Conservation (phyloP, 2,329 filamentous ascomycete species). For the Trichoderma sp. region DNA sequence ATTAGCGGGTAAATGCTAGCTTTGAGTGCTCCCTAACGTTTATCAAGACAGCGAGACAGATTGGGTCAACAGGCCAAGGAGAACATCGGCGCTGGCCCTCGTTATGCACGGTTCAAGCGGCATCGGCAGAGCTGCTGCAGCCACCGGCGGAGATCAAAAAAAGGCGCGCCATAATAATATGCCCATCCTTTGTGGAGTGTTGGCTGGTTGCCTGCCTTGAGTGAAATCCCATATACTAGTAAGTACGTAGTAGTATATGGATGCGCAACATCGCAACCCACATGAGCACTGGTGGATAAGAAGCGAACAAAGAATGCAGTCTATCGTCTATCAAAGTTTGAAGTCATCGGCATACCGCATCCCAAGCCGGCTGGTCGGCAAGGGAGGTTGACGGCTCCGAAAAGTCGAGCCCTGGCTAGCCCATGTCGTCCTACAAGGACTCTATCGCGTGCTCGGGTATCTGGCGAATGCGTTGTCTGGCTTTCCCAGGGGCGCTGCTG, state of each 20-base stretch:
- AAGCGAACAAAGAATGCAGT: not conserved
- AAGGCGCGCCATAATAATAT: not conserved
- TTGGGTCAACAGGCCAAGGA: not conserved
- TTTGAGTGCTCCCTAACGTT: not conserved
- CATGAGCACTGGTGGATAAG: not conserved
- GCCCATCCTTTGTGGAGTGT: not conserved
- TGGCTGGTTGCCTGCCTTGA: not conserved
- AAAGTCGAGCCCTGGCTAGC: not conserved
- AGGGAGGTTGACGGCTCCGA: not conserved
- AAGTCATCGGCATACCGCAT: not conserved
- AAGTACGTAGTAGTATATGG: too few species aligned
- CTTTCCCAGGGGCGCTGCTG: not conserved
- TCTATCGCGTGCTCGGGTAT: slow-evolving; percentile 11
- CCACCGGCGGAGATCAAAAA: not conserved
- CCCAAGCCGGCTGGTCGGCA: not conserved
- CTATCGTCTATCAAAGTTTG: not conserved
- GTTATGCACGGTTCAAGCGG: slow-evolving; percentile 5
- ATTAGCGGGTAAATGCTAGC: not conserved
- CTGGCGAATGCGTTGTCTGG: not conserved
- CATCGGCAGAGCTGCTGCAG: slow-evolving; percentile 13
- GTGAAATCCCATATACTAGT: not conserved
- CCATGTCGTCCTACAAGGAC: not conserved
- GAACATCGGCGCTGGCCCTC: not conserved
- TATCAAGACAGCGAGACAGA: not conserved
- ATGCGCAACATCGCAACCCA: not conserved